Evolutionary conservation across 2,329 filamentous ascomycete genomes (phyloP), one percentile per base, ranked within the genome.

Genomic region (Rhinocladiella mackenziei): DNA sequence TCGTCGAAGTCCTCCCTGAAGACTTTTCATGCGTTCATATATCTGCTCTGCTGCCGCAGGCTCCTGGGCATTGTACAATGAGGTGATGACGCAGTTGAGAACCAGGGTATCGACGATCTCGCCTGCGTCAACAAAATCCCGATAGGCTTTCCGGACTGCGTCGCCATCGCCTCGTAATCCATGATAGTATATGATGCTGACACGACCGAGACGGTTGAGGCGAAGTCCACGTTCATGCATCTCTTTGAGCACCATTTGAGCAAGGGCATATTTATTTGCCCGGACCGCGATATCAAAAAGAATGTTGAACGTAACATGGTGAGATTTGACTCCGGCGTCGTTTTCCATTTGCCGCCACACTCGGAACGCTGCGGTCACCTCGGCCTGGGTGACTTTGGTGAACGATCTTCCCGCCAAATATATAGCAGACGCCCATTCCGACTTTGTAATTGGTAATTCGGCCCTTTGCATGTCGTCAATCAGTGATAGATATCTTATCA

Each of bases 311-410:
- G 91, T 94, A n/a, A 89, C 83, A 36, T 80, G 74, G 56, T 84
- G 85, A 25, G 77, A 82, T 54, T 69, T 68, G 10, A 88, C 64
- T 1, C 77, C 75, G 2, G 81, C 81, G 3, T 79, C 69, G 34
- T 77, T 74, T 64, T 98, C 92, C 89, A 97, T 97, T 57, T 92
- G 81, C 53, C 78, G 81, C 89, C 91, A 98, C 17, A 94, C 66
- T 35, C 80, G 76, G 33, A 98, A 71, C 0, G 86, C 82, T 4
- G 79, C 75, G 63, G 86, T 71, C 31, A 86, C 65, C 62, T 89
- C 76, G 29, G 74, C 58, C 32, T 75, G 71, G 33, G 78, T 73
- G 28, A 81, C 71, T 8, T 60, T 70, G 4, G 28, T 25, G 52
- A 83, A 79, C 56, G 85, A 88, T 44, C 83, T 81, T 26, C 83